Evolutionary conservation across 495 filamentous ascomycete genomes (phyloP).

Genomic region (Xylaria scruposa): DNA sequence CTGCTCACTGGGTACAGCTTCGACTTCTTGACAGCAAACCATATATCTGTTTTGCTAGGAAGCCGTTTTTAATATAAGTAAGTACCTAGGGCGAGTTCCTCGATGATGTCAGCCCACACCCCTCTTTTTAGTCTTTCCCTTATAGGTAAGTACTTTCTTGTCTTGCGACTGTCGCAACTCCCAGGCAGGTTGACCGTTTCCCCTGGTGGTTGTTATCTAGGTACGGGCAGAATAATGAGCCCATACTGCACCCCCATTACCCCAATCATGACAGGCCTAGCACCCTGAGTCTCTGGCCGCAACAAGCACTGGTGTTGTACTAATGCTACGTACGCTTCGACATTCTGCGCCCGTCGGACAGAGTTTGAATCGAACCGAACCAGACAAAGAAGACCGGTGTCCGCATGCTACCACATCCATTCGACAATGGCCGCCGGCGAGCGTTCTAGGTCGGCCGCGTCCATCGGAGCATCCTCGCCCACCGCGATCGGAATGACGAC

Average conservation of each 20-base stretch:
- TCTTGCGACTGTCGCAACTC: no score
- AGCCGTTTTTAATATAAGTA: not conserved
- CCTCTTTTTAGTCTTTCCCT: not conserved
- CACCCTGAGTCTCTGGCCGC: no score
- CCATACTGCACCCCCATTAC: not conserved
- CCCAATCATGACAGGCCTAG: not conserved
- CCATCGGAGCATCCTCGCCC: not conserved
- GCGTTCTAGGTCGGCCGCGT: not conserved
- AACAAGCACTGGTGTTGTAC: not conserved
- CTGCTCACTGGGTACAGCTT: not conserved
- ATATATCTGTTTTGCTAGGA: not conserved
- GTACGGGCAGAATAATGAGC: not conserved
- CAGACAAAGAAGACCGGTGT: not conserved
- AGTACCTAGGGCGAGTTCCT: not conserved
- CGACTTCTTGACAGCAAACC: no score
- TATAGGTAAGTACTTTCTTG: no score
- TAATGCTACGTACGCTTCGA: not conserved
- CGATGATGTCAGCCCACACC: not conserved
- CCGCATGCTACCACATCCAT: not conserved
- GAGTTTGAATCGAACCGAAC: not conserved
- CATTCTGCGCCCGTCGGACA: not conserved
- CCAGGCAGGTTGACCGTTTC: not conserved
- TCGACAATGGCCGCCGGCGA: slow-evolving; percentile 19
- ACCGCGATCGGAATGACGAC: not conserved
- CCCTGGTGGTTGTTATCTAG: not conserved